These are phyloP conservation scores for Rhynchosporium secalis DNA, from an alignment of 2,329 filamentous ascomycete genomes.

Conservation along the genomic window DNA sequence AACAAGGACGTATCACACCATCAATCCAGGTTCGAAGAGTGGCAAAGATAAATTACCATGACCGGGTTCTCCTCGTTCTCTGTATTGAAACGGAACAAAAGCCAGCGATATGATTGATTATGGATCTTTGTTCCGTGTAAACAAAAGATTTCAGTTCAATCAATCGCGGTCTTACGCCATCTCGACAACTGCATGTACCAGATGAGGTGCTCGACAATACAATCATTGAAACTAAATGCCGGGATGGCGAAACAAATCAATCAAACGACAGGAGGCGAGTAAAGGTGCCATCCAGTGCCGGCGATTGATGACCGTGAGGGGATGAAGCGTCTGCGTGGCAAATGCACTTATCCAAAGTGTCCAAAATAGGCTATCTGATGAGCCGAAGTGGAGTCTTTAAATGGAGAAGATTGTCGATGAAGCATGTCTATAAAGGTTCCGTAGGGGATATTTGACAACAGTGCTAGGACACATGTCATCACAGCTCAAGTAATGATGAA, in stretches of 20 bases:
- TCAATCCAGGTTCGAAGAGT: background rate
- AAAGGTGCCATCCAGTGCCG: background rate
- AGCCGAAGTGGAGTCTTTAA: background rate
- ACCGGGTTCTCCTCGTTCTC: background rate
- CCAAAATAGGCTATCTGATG: background rate
- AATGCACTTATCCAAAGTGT: conserved; percentile 1
- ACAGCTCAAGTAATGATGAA: background rate
- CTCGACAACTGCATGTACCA: conserved; percentile 1
- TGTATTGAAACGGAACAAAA: background rate
- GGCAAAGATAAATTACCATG: too few species aligned
- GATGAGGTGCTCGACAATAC: background rate
- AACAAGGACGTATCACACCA: too few species aligned
- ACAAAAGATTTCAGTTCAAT: background rate
- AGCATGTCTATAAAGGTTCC: background rate
- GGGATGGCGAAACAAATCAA: background rate
- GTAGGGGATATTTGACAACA: background rate
- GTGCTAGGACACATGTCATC: background rate
- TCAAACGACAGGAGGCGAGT: background rate
- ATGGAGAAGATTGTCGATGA: background rate
- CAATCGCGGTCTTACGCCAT: background rate
- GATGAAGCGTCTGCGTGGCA: background rate
- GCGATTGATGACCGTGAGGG: too few species aligned
- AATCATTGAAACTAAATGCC: background rate
- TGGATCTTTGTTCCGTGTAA: background rate
- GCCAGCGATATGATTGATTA: background rate